Base-by-base conservation (phyloP, 495 filamentous ascomycete species). In the Niebla homalea region DNA sequence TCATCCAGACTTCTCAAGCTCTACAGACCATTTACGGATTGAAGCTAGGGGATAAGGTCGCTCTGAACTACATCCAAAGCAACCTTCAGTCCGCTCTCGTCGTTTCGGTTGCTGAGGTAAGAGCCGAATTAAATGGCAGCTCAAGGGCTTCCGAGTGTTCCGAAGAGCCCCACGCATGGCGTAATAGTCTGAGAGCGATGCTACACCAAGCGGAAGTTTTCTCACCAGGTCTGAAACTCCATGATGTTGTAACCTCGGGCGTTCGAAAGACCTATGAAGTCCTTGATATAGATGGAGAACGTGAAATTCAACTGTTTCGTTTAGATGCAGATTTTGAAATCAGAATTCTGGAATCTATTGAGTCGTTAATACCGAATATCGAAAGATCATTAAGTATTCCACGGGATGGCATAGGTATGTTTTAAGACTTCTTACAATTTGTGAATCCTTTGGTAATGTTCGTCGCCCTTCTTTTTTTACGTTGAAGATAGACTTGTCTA, bases 21-120 rank as follows among this genome's bases (percentile, higher is more conserved):
- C 76, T 87, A 43, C 78, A 83, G 51, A 73, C 77, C 18, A 72
- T 70, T 19, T 84, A 81, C 57, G 74, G 70, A 36, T 74, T 84
- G 58, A 80, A 78, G 40, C 62, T 84, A 1, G 79, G 75, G 4
- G 80, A 83, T 48, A 72, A 76, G 42, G 64, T 85, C 19, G 22
- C 25, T 18, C 35, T 55, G 42, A n/a, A 14, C 20, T 35, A 22
- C 7, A 51, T 16, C 19, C 6, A 41, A 15, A 19, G 18, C 21
- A 10, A 7, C 10, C 10, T 41, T 5, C 45, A 7, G 10, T 16
- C 19, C 18, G 45, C 45, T 36, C 45, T 26, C 5, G 16, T 19
- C 29, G n/a, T 36, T 36, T 36, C 22, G 7, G 29, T 36, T 7
- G n/a, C 25, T 48, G 45, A 36, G 18, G 25, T 41, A 18, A 22